Percentiles rank a stretch among this genome's conserved stretches.
phyloP scores from a whole-genome alignment of 257 asterid species.

The Primulina eburnea region DNA sequence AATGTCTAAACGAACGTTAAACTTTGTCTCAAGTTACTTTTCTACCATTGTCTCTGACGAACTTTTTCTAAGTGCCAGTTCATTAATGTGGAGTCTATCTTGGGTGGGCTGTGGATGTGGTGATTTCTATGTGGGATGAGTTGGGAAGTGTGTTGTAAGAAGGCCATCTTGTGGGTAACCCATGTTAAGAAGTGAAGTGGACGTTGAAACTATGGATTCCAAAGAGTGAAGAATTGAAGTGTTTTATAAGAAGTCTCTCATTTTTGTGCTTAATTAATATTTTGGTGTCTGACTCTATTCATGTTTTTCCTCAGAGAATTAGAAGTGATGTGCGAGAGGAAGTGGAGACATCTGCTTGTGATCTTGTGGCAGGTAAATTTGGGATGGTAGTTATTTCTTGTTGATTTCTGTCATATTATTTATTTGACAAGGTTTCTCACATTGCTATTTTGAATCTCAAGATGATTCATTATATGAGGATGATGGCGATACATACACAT shows the following conservation, averaged over 20 bases:
- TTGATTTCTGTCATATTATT: slow-evolving; percentile 23
- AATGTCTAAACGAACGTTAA: neutral
- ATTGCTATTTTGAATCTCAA: slow-evolving; percentile 53
- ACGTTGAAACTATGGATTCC: neutral
- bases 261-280: slow-evolving; percentile 3
- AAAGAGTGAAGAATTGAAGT: neutral
- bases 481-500: slow-evolving; percentile 77
- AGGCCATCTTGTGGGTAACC: neutral
- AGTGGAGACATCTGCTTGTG: slow-evolving; percentile 75
- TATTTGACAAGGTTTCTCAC: slow-evolving; percentile 24
- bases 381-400: slow-evolving; percentile 21
- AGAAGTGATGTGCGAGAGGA: slow-evolving; percentile 62
- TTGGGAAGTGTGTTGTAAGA: neutral
- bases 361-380: slow-evolving; percentile 60
- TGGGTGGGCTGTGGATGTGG: neutral
- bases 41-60: neutral
- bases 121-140: neutral
- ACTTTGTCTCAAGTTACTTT: no score
- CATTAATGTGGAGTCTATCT: neutral
- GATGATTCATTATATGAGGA: slow-evolving; percentile 61
- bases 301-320: slow-evolving; percentile 51
- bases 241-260: neutral
- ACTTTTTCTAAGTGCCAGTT: neutral
- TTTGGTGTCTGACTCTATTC: slow-evolving; percentile 17
- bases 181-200: neutral